These are phyloP conservation scores for Tuber umbilicatum DNA, from an alignment of 495 filamentous ascomycete species.

Conservation along the genomic window DNA sequence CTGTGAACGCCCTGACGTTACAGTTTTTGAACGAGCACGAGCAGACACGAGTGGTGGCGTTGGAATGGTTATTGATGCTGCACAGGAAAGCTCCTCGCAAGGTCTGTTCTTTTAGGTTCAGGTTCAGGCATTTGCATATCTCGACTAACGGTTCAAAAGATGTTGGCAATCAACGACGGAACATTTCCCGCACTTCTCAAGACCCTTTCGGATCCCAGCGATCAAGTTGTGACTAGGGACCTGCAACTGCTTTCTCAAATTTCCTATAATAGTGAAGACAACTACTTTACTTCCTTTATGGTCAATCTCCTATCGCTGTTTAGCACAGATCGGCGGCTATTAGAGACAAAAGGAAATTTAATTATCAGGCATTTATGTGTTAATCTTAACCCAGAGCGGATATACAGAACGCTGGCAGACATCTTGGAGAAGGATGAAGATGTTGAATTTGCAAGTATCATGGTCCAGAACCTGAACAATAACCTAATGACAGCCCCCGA, in stretches of 20 bases:
- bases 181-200: conserved; percentile 95
- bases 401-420: conserved; percentile 92
- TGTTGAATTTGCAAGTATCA: conserved; percentile 96
- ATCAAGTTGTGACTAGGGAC: conserved; percentile 92
- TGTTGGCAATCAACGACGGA: conserved; percentile 87
- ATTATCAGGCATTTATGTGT: conserved; percentile 94
- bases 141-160: conserved; percentile 19
- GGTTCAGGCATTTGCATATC: conserved; percentile 27
- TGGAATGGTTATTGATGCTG: conserved; percentile 96
- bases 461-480: conserved; percentile 99
- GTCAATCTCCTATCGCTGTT: conserved; percentile 92
- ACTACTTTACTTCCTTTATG: conserved; percentile 98
- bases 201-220: conserved; percentile 89
- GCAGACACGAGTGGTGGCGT: conserved; percentile 83
- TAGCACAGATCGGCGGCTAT: conserved; percentile 78
- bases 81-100: conserved; percentile 91
- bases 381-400: conserved; percentile 85
- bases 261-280: conserved; percentile 89
- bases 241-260: conserved; percentile 93
- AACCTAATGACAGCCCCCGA: conserved; percentile 97
- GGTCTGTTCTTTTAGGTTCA: conserved; percentile 46
- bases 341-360: conserved; percentile 89
- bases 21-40: conserved; percentile 96
- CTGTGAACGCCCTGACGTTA: conserved; percentile 89
- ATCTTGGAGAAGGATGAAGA: conserved; percentile 98